Evolutionary conservation across 2,329 filamentous ascomycete species (phyloP).

Genomic region (Xylaria sp.): DNA sequence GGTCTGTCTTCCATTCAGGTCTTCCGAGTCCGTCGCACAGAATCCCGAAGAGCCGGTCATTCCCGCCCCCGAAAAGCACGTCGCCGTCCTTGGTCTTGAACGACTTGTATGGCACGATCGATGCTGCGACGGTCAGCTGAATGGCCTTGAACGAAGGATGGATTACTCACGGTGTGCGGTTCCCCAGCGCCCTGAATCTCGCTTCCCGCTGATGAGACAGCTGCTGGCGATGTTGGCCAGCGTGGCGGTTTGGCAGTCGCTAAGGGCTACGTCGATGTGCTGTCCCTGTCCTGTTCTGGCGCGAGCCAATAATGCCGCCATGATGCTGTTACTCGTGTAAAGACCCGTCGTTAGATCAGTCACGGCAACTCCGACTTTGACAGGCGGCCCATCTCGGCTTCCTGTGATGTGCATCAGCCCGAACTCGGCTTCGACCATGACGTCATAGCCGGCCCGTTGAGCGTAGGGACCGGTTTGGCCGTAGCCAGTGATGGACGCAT

Average conservation of each 20-base stretch:
- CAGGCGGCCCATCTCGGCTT: slow-evolving; percentile 84
- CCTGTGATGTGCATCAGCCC: slow-evolving; percentile 99
- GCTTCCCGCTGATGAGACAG: slow-evolving; percentile 85
- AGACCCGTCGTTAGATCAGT: slow-evolving; percentile 95
- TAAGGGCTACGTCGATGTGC: slow-evolving; percentile 90
- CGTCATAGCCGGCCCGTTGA: slow-evolving; percentile 91
- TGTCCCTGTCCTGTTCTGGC: slow-evolving; percentile 82
- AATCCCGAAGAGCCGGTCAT: slow-evolving; percentile 74
- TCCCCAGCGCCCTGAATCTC: slow-evolving; percentile 91
- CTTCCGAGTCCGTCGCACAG: slow-evolving; percentile 69
- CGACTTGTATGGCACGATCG: slow-evolving; percentile 93
- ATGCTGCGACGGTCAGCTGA: slow-evolving; percentile 65
- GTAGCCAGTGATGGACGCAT: slow-evolving; percentile 96
- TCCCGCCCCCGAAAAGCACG: slow-evolving; percentile 77
- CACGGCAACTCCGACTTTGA: slow-evolving; percentile 97
- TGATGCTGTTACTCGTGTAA: slow-evolving; percentile 94
- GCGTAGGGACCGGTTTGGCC: slow-evolving; percentile 94
- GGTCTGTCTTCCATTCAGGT: slow-evolving; percentile 69
- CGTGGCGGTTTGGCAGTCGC: slow-evolving; percentile 94
- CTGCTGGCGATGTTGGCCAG: slow-evolving; percentile 96
- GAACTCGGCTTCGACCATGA: slow-evolving; percentile 99
- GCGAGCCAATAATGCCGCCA: slow-evolving; percentile 87
- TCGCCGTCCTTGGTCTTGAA: slow-evolving; percentile 80
- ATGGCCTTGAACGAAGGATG: too few species aligned
- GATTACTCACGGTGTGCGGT: slow-evolving; percentile 83